phyloP scores from a whole-genome alignment of 805 yeast genomes.

The Helenozyma rhizophorensis region DNA sequence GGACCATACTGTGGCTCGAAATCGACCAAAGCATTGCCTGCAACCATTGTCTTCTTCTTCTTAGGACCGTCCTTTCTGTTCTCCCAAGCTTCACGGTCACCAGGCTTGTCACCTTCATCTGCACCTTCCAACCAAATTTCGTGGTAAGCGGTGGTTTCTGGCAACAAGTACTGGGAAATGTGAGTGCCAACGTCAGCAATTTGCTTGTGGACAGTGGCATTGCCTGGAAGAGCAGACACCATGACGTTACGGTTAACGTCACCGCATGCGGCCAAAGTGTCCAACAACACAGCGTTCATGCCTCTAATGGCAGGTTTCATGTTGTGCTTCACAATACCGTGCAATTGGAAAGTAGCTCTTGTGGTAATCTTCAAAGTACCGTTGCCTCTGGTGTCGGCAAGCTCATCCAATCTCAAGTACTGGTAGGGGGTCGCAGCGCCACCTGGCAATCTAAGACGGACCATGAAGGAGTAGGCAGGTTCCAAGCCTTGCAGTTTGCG shows the following conservation, averaged over 20 bases:
- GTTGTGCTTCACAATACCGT: slow-evolving; percentile 88
- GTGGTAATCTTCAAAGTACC: slow-evolving; percentile 93
- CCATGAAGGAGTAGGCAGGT: slow-evolving; percentile 97
- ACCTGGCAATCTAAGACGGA: slow-evolving; percentile 92
- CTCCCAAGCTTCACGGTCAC: slow-evolving; percentile 62
- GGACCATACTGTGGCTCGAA: slow-evolving; percentile 87
- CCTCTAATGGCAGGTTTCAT: slow-evolving; percentile 89
- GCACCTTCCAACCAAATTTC: slow-evolving; percentile 93
- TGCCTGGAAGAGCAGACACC: slow-evolving; percentile 83
- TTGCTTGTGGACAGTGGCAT: slow-evolving; percentile 76
- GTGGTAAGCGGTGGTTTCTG: slow-evolving; percentile 91
- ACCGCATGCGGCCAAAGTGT: slow-evolving; percentile 97
- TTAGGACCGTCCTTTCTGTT: slow-evolving; percentile 70
- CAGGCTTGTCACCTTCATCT: slow-evolving; percentile 65
- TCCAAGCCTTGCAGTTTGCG: slow-evolving; percentile 90
- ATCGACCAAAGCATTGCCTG: slow-evolving; percentile 79
- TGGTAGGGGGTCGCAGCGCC: slow-evolving; percentile 84
- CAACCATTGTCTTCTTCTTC: slow-evolving; percentile 76
- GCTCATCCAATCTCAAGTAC: slow-evolving; percentile 80
- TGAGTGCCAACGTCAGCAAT: slow-evolving; percentile 57
- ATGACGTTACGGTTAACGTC: slow-evolving; percentile 96
- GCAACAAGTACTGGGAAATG: slow-evolving; percentile 80
- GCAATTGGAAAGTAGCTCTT: slow-evolving; percentile 95
- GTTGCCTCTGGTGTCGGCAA: slow-evolving; percentile 80
- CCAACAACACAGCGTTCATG: slow-evolving; percentile 85